Conservation (phyloP, 768 basidiomycete genomes). For the Trametes cingulata region DNA sequence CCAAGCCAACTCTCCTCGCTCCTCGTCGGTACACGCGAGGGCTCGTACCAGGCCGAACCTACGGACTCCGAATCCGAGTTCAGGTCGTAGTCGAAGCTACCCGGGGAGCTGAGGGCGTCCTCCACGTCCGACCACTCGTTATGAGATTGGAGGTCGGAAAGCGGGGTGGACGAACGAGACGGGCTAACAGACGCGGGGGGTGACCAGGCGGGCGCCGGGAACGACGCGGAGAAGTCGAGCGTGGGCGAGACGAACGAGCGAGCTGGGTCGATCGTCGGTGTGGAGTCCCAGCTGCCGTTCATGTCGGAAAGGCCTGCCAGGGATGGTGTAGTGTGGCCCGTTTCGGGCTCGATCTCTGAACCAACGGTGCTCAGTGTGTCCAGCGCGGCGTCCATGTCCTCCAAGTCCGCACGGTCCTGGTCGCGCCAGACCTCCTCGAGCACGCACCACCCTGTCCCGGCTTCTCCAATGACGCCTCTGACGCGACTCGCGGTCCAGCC, state of each 20-base stretch:
- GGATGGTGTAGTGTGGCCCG: constrained; percentile 4
- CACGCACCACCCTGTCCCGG: constrained; percentile 73
- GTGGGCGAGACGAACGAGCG: constrained; percentile 79
- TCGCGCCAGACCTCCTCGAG: constrained; percentile 53
- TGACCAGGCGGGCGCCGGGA: constrained; percentile 29
- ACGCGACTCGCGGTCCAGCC: constrained; percentile 75
- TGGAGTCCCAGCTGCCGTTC: constrained; percentile 11
- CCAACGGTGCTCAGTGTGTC: constrained; percentile 29
- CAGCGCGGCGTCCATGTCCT: constrained; percentile 32
- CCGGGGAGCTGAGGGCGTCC: constrained; percentile 7
- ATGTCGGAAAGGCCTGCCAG: constrained; percentile 8
- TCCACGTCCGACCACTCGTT: constrained; percentile 27
- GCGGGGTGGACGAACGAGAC: constrained; percentile 1
- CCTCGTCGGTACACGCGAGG: not conserved
- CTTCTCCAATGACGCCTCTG: constrained; percentile 67
- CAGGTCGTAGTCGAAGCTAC: constrained; percentile 14
- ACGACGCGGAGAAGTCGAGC: constrained; percentile 66
- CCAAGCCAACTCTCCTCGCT: constrained; percentile 32
- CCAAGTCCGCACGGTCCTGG: constrained; percentile 23
- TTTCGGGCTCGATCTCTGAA: not conserved
- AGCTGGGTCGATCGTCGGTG: constrained; percentile 51
- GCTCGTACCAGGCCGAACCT: constrained; percentile 25
- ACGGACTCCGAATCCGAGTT: constrained; percentile 7
- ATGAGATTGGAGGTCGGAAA: constrained; percentile 28
- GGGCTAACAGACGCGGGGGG: constrained; percentile 16